Base-by-base conservation (phyloP, 345 rosid species). In the Punica granatum region DNA sequence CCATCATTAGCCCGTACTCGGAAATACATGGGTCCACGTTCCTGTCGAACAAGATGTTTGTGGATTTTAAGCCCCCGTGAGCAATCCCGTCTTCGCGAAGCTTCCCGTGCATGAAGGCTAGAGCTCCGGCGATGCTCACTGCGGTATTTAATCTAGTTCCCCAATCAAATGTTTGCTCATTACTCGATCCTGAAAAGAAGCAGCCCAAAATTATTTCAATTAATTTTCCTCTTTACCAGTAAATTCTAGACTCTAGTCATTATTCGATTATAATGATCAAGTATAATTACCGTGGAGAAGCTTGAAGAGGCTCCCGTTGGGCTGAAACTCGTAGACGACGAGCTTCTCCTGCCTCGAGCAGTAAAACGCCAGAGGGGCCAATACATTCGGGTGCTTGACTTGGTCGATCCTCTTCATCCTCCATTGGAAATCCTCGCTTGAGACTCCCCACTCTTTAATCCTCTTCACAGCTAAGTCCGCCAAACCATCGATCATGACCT, bases 301-400 rank as follows among this genome's bases (percentile, higher is more conserved):
- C 18, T 69, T 64, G 73, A 43, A 69, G 69, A 73, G 76, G 72
- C 76, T 73, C 9, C 69, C 76, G 14, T 69, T 73, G 28, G 67
- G 44, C 61, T 69, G 76, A 58, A 63, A 69, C 59, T 73, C 72
- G 60, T 59, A 58, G 4, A n/a, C 66, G 59, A 69, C 23, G 25
- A 69, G 72, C 76, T 69, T 73, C 69, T 73, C 76, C 56, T 64
- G 66, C 60, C 65, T 64, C 4, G 69, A 68, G 68, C 66, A 63
- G 44, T 73, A 69, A 44, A 73, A 73, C 0, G 69, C 69, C 12
- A 73, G 18, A 7, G 58, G 60, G 1, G 69, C 1, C 18, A 73
- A 54, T 25, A 73, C 69, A 18, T 65, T 73, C 13, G 19, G 66
- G 41, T 69, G 69, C 61, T 69, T 56, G 32, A 0, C 69, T 36